Base-by-base conservation (phyloP, 2,329 filamentous ascomycete genomes). In the Scortechinia acanthostroma region DNA sequence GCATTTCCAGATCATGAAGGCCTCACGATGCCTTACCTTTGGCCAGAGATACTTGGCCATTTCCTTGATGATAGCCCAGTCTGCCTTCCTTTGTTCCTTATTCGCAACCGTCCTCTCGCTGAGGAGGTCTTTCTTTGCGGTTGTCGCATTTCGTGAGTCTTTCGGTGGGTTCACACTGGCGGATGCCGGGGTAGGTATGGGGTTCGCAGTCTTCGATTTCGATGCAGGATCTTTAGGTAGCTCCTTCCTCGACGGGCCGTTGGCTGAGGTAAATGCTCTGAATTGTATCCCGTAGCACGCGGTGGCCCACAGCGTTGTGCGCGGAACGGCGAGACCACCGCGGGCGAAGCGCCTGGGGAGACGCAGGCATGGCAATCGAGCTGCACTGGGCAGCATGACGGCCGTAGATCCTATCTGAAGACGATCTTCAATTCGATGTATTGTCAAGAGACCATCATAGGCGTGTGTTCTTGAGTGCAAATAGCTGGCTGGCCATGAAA, bases 11-110 rank as follows among this genome's bases (percentile, higher is more conserved):
- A 40, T 10, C 10, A 19, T 40, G 6, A 6, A 30, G 10, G n/a
- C 10, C 10, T 30, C 25, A n/a, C 10, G 83, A 56, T 87, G 63
- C 58, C 86, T 88, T 62, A 91, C 82, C 70, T 93, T 95, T 19
- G 93, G 93, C 93, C 93, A 98, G 19, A 98, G 71, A 63, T 98
- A 98, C 50, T 83, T 83, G 48, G 86, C 83, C 91, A 98, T 97
- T 63, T 98, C 91, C 66, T 87, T 94, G 74, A 98, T 93, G 53
- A 98, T 98, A 42, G 91, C 91, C 91, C 91, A 96, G 59, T 98
- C 93, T 5, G 91, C 91, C 67, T 91, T 94, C 55, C 93, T 81
- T 73, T 98, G 94, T 66, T 96, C 88, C 55, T 91, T 82, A 17
- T 81, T 83, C 43, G 80, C 81, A 58, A 79, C 83, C 49, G 86